These are phyloP conservation scores for Floccularia luteovirens DNA, from an alignment of 768 basidiomycete genomes.

Conservation along the genomic window DNA sequence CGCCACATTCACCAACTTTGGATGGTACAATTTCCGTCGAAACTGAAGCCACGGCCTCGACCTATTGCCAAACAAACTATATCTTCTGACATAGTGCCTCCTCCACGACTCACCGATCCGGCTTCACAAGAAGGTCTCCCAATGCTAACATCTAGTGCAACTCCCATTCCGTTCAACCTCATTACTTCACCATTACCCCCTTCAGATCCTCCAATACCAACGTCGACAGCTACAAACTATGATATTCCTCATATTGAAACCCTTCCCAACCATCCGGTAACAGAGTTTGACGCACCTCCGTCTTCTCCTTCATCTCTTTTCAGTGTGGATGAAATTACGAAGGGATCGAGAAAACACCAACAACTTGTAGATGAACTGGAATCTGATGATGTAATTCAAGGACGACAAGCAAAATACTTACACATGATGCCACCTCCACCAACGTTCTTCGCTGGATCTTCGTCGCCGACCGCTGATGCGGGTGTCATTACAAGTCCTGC, in stretches of 20 bases:
- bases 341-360: constrained; percentile 11
- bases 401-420: background rate
- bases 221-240: constrained; percentile 12
- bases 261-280: constrained; percentile 15
- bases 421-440: constrained; percentile 22
- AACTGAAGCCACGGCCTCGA: no score
- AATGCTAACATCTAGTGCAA: constrained; percentile 10
- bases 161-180: constrained; percentile 10
- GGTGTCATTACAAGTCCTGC: background rate
- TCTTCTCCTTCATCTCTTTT: constrained; percentile 27
- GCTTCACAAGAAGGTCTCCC: constrained; percentile 11
- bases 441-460: constrained; percentile 39
- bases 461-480: constrained; percentile 22
- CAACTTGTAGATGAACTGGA: constrained; percentile 9
- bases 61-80: constrained; percentile 2
- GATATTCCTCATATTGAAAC: constrained; percentile 26
- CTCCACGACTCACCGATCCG: constrained; percentile 7
- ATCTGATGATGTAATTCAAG: constrained; percentile 8
- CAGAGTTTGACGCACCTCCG: constrained; percentile 11
- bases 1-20: background rate
- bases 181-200: constrained; percentile 20
- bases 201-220: constrained; percentile 25
- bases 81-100: constrained; percentile 2
- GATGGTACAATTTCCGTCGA: constrained; percentile 1
- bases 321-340: constrained; percentile 7